Evolutionary conservation across 441 rosid species (phyloP), one percentile per base, ranked within the genome.

Genomic region (Croton laevigatus): DNA sequence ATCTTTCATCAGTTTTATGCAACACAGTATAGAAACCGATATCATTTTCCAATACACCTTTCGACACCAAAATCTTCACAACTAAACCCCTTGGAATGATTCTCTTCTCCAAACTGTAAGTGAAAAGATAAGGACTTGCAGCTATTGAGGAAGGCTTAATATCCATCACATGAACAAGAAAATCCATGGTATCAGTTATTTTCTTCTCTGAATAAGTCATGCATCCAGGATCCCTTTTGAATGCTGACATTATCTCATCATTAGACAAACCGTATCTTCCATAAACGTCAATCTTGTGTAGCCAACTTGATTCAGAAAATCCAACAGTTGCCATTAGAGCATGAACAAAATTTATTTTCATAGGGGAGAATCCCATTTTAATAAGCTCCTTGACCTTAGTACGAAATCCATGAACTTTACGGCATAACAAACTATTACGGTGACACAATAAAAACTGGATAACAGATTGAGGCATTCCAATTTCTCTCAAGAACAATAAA

Each of bases 221-320:
- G 54, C 8, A 44, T 17, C 4, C 4, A 4, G 85, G 83, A 11
- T 6, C 0, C 63, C 60, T 74, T 13, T 11, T 17, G 45, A 82
- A 72, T 10, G 75, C 78, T 0, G 14, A 34, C 7, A 40, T 32
- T 57, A 80, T 32, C 9, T 75, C 80, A 48, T 70, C 70, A 38
- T 70, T 63, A 10, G 79, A 75, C 79, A 68, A 75, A 62, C 78
- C 86, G 68, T 76, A 82, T 65, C 53, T 62, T 68, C 23, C 38
- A 59, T 19, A 77, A 38, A 59, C 37, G 14, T 62, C 55, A 22
- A 75, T 6, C 48, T 75, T 80, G 32, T 17, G 68, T 23, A 71
- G 75, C 80, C 79, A 72, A 0, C 53, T 80, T 7, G 51, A 46
- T 46, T 46, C 51, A 2, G 17, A 12, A 5, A 46, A 14, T 3